A percentile compares a stretch with the other conserved stretches of the same genome.
Evolutionary conservation across 2,329 filamentous ascomycete species (phyloP).

Genomic region (Helicocarpus griseus): DNA sequence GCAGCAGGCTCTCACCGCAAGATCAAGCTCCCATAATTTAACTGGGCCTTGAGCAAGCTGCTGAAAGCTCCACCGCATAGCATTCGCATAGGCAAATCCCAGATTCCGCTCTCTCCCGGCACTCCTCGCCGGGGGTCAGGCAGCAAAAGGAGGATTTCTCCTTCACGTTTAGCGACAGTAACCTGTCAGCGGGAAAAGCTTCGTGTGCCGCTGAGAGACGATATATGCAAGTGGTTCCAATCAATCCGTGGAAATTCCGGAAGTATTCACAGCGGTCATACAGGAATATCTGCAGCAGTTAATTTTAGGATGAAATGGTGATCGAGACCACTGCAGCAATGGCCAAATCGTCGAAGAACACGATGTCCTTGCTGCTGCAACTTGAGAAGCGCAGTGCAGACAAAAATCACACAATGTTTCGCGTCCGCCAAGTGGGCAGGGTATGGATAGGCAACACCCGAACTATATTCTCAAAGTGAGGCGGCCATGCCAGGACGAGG

Average conservation of each 20-base stretch:
- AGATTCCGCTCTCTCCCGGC: not conserved
- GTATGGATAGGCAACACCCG: not conserved
- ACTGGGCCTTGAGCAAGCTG: not conserved
- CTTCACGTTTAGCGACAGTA: not conserved
- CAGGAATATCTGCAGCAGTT: conserved; percentile 1
- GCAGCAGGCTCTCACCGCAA: not conserved
- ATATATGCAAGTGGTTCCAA: not conserved
- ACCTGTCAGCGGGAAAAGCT: not conserved
- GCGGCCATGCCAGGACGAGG: not conserved
- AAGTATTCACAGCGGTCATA: not conserved
- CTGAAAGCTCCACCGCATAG: not conserved
- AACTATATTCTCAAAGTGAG: conserved; percentile 3
- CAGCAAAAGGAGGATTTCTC: not conserved
- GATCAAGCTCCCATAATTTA: not conserved
- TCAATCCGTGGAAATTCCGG: not conserved
- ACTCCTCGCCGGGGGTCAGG: not conserved
- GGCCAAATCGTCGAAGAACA: conserved; percentile 4
- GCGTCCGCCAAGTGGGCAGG: not conserved
- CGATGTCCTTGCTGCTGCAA: conserved; percentile 1
- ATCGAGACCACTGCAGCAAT: not conserved
- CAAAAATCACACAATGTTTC: not conserved
- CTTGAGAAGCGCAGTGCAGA: not conserved
- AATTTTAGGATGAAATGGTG: not conserved
- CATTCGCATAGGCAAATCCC: not conserved
- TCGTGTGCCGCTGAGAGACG: not conserved